Evolutionary conservation across 805 yeast genomes (phyloP), one percentile per base, ranked within the genome.

Genomic region (Candida maltosa): DNA sequence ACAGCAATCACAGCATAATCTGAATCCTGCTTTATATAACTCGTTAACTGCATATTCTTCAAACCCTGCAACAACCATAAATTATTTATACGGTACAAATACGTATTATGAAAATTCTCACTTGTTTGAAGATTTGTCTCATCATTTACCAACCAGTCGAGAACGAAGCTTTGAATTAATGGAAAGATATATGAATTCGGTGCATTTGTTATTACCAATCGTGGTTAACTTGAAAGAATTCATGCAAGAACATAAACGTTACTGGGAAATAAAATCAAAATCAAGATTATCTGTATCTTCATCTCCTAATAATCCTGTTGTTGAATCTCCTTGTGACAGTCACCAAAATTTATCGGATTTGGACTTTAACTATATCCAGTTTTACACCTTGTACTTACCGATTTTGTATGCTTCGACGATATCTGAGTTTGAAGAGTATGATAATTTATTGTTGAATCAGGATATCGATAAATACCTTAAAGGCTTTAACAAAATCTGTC

Each of bases 351-450:
- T 38, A 16, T 37, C 49, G 14, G 41, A 49, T 4, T 54, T 52
- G 4, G 63, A 62, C 31, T 50, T 74, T 37, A 67, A 65, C 37
- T 49, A 51, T 26, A 46, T 67, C 19, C 69, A 71, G 29, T 76
- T 77, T 47, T 69, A 70, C 41, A 62, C 75, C 6, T 50, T 69
- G 1, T 60, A 76, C 37, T 74, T 75, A 44, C 77, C 83, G 0
- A 68, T 77, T 2, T 50, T 76, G 8, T 77, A 76, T 49, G 81
- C 82, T 2, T 70, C 81, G 2, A 68, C 79, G 1, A 75, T 76
- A 21, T 73, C 81, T 8, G 77, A 75, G 45, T 77, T 73, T 48
- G 80, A 76, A 47, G 82, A 76, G 45, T 69, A 65, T 42, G 75
- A 75, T 41, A 70, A 75, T 40, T 44, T 68, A 12, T 47, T 68